Percentiles rank a stretch among this genome's conserved stretches.
phyloP scores from a whole-genome alignment of 768 basidiomycete species.

The Lepiota subincarnata region DNA sequence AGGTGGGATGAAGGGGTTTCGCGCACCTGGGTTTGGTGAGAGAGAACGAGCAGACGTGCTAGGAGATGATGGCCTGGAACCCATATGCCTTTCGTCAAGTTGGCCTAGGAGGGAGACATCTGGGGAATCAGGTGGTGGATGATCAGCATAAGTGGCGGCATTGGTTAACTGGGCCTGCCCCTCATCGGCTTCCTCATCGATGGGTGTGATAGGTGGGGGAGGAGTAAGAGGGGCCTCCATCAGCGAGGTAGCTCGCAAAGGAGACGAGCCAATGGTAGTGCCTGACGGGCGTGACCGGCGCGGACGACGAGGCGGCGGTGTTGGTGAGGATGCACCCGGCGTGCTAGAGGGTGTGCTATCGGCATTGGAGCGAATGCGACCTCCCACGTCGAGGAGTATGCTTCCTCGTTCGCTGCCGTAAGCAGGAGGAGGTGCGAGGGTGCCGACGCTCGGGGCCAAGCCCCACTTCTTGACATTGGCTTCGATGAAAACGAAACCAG shows the following conservation, averaged over 20 bases:
- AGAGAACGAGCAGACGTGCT: conserved; percentile 51
- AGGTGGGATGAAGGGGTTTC: conserved; percentile 74
- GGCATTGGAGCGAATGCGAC: conserved; percentile 38
- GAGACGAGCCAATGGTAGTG: conserved; percentile 54
- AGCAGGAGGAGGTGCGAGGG: conserved; percentile 94
- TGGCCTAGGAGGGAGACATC: conserved; percentile 24
- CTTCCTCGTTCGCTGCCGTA: conserved; percentile 97
- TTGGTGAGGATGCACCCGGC: conserved; percentile 41
- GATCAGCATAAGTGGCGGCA: conserved; percentile 14
- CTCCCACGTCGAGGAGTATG: conserved; percentile 90
- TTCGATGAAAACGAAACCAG: conserved; percentile 98
- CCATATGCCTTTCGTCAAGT: conserved; percentile 6
- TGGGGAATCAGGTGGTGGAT: conserved; percentile 7
- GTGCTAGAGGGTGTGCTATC: conserved; percentile 40
- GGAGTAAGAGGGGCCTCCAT: conserved; percentile 43
- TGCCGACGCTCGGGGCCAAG: conserved; percentile 93
- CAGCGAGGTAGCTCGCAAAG: conserved; percentile 52
- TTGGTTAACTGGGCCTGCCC: conserved; percentile 22
- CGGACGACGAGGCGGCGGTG: conserved; percentile 48
- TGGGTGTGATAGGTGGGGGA: conserved; percentile 72
- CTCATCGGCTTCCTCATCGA: conserved; percentile 53
- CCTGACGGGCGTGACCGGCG: conserved; percentile 56
- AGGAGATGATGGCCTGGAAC: conserved; percentile 32
- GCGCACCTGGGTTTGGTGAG: conserved; percentile 76
- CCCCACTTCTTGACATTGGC: conserved; percentile 99